phyloP scores from a whole-genome alignment of 106 monocot genomes.

The Dendrobium catenatum region DNA sequence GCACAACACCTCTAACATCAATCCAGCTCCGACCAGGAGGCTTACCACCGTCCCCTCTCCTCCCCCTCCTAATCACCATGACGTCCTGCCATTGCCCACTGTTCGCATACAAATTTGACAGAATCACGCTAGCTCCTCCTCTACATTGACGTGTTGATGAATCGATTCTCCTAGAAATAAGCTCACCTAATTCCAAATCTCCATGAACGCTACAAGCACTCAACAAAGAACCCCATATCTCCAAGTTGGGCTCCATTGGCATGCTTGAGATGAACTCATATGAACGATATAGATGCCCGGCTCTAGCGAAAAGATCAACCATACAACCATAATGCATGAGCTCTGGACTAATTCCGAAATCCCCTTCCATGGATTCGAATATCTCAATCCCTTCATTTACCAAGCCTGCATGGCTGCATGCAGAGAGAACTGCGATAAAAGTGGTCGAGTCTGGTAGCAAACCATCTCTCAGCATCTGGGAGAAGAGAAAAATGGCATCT shows the following conservation, averaged over 20 bases:
- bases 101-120: conserved; percentile 68
- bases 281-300: conserved; percentile 33
- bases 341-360: conserved; percentile 21
- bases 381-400: conserved; percentile 30
- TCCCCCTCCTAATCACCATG: conserved; percentile 24
- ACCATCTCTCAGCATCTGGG: conserved; percentile 19
- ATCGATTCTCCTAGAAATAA: conserved; percentile 35
- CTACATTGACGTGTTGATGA: conserved; percentile 10
- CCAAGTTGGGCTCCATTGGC: conserved; percentile 49
- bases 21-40: conserved; percentile 51
- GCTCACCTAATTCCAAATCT: conserved; percentile 34
- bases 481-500: conserved; percentile 36
- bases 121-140: conserved; percentile 50
- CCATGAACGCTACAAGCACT: conserved; percentile 53
- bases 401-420: conserved; percentile 52
- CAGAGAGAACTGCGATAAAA: conserved; percentile 41
- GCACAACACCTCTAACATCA: conserved; percentile 29
- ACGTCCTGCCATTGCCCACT: conserved; percentile 50
- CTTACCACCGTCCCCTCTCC: conserved; percentile 22
- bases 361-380: conserved; percentile 35
- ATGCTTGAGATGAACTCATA: conserved; percentile 43
- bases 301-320: conserved; percentile 42
- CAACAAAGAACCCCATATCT: conserved; percentile 49
- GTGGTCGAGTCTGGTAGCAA: conserved; percentile 34
- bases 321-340: conserved; percentile 50